phyloP scores from a whole-genome alignment of 352 stramenopile species.

The Saprolegnia parasitica region DNA sequence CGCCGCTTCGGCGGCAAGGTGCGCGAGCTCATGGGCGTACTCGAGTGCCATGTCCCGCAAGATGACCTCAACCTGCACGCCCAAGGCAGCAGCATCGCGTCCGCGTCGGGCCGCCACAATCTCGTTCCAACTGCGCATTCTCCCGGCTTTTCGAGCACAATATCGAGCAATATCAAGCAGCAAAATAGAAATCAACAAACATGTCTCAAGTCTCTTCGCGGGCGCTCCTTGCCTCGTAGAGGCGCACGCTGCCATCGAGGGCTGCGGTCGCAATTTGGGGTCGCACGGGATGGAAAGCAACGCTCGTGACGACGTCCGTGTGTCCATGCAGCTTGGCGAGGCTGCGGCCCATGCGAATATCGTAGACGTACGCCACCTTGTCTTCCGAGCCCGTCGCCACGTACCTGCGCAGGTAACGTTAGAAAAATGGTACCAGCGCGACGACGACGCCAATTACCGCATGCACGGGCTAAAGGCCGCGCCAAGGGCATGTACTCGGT shows the following conservation, averaged over 20 bases:
- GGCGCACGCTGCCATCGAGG: slow-evolving; percentile 66
- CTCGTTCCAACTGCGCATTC: too few relatives aligned
- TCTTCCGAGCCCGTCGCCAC: slow-evolving; percentile 85
- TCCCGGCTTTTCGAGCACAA: too few relatives aligned
- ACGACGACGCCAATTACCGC: slow-evolving; percentile 31
- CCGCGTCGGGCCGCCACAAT: too few relatives aligned
- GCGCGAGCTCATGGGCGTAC: too few relatives aligned
- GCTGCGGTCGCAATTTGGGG: slow-evolving; percentile 79
- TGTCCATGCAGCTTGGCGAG: slow-evolving; percentile 60
- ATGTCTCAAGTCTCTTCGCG: not conserved
- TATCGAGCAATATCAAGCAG: too few relatives aligned
- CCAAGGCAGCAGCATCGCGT: too few relatives aligned
- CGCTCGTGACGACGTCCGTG: slow-evolving; percentile 66
- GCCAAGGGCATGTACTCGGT: slow-evolving; percentile 70
- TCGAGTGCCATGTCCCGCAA: too few relatives aligned
- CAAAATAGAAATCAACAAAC: not conserved
- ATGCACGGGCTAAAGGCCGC: slow-evolving; percentile 85
- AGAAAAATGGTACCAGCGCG: too few relatives aligned
- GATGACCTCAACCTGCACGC: too few relatives aligned
- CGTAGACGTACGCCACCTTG: slow-evolving; percentile 75
- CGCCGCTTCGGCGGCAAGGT: too few relatives aligned
- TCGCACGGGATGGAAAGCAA: slow-evolving; percentile 74
- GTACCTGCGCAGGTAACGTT: slow-evolving; percentile 48
- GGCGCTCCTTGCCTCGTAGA: slow-evolving; percentile 31
- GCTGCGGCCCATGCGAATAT: slow-evolving; percentile 66